Base-by-base conservation (phyloP, 208 protist genomes). In the Trypanosoma caninum region DNA sequence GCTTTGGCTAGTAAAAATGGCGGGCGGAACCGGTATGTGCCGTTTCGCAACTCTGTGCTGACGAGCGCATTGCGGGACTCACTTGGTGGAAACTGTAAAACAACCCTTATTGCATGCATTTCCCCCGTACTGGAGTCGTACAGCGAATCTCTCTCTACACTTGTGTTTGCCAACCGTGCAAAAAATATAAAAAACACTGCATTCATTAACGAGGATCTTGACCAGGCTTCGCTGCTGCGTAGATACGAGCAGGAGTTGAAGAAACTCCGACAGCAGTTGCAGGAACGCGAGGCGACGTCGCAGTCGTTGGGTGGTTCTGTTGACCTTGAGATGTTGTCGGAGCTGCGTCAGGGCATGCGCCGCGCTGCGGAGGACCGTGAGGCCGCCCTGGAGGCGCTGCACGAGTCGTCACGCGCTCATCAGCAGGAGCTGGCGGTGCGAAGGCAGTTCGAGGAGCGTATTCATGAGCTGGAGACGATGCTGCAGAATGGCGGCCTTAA, bases 51-150 rank as follows among this genome's bases (percentile, higher is more conserved):
- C 71, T 90, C 74, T 28, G 86, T 87, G 34, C 76, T 97, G 34
- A 97, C 93, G 22, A 72, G 78, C 40, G 61, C 89, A 11, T 75
- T 97, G 51, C 85, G 88, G 10, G 82, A 91, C 55, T 82, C 80
- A 14, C 68, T 89, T 13, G 78, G 82, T 59, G 98, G 98, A 41
- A 98, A 98, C 74, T 96, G 93, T 27, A 96, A 90, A 74, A 82
- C 72, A 23, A 81, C 75, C 16, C 71, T 82, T 54, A 82, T 86
- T 42, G 75, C 71, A n/a, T 82, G 79, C 56, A 68, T 81, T 46
- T 74, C 72, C 4, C 85, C 85, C 22, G 70, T 76, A 10, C 59
- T 76, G 18, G 72, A 84, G 57, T 81, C 74, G 38, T 89, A 88
- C 69, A 71, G 77, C n/a, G 88, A 95, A 53, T 79, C 86, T 13